Conservation (phyloP, 179 eudicot genomes). For the Drosera spatulata region DNA sequence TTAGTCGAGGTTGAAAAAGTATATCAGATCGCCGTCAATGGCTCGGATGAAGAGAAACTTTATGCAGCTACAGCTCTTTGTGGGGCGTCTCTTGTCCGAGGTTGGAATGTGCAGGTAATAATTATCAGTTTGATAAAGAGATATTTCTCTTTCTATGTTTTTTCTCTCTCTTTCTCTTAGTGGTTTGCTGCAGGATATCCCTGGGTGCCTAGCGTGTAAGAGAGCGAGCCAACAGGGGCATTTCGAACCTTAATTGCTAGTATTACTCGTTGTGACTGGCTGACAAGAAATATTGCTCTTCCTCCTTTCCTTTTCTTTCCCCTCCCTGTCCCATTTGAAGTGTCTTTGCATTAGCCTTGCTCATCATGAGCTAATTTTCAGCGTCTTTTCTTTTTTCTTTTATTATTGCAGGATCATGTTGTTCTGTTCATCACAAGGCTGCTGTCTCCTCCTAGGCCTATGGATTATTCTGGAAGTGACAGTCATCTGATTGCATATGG, state of each 20-base stretch:
- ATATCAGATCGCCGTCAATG: conserved; percentile 71
- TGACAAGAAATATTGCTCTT: not conserved
- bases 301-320: not conserved
- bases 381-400: conserved; percentile 8
- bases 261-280: too few relatives aligned
- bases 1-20: conserved; percentile 93
- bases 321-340: not conserved
- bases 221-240: too few relatives aligned
- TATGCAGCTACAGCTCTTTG: conserved; percentile 80
- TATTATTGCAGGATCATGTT: conserved; percentile 65
- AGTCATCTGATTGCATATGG: conserved; percentile 68
- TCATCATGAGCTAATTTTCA: conserved; percentile 2
- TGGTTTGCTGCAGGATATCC: too few relatives aligned
- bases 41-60: conserved; percentile 80
- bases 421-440: conserved; percentile 58
- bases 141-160: not conserved
- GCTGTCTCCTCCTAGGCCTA: conserved; percentile 71
- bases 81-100: conserved; percentile 80
- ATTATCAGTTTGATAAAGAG: conserved; percentile 1
- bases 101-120: conserved; percentile 95
- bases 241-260: too few relatives aligned
- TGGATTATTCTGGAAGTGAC: conserved; percentile 54
- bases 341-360: conserved; percentile 1
- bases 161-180: too few relatives aligned
- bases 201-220: too few relatives aligned